phyloP scores from a whole-genome alignment of 805 yeast genomes.

The Dipodascus geniculatus region DNA sequence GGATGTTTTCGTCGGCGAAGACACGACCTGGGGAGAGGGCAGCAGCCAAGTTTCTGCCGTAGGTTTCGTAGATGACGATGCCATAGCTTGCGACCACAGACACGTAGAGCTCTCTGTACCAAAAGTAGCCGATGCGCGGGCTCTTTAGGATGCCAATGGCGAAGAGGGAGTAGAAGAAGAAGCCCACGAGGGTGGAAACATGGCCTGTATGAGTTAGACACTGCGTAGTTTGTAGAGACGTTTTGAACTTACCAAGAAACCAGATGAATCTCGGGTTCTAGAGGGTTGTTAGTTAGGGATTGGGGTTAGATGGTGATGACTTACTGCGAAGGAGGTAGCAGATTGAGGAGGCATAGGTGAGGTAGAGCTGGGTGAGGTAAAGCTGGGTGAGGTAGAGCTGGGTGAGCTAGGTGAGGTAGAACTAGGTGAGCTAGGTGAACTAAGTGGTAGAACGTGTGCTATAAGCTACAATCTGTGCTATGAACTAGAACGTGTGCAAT shows the following conservation, averaged over 20 bases:
- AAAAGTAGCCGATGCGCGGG: conserved; percentile 25
- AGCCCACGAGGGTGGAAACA: conserved; percentile 32
- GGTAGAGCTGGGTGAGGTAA: too few species aligned
- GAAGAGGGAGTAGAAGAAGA: conserved; percentile 30
- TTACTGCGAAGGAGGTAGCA: background rate
- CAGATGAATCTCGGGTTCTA: conserved; percentile 60
- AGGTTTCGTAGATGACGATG: conserved; percentile 56
- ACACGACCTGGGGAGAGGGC: conserved; percentile 22
- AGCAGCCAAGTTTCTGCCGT: conserved; percentile 14
- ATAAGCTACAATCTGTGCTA: too few species aligned
- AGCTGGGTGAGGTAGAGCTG: too few species aligned
- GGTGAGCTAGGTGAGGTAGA: too few species aligned
- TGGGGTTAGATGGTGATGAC: background rate
- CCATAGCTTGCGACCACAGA: conserved; percentile 67
- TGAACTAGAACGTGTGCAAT: too few species aligned
- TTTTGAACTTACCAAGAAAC: conserved; percentile 35
- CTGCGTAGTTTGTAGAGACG: background rate
- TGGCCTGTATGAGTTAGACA: conserved; percentile 36
- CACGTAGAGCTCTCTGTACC: conserved; percentile 49
- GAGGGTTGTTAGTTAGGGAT: background rate
- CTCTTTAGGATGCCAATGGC: conserved; percentile 17
- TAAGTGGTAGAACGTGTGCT: too few species aligned
- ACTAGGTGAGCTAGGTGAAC: too few species aligned
- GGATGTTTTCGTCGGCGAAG: conserved; percentile 54
- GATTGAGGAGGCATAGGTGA: too few species aligned